Base-by-base conservation (phyloP, 73 alveolate genomes). In the Paramecium caudatum region DNA sequence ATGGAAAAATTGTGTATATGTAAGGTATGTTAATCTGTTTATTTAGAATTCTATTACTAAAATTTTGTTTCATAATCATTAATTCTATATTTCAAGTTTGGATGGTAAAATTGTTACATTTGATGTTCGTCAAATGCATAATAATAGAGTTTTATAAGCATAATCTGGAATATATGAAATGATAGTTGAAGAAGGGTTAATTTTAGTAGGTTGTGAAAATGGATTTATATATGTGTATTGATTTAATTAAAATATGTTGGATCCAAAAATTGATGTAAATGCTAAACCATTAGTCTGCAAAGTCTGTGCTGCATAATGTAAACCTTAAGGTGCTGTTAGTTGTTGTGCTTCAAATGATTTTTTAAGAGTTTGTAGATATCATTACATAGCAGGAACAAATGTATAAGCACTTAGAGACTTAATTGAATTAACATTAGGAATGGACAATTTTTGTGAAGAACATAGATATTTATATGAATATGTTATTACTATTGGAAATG, bases 161-260 rank as follows among this genome's bases (percentile, higher is more conserved):
- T 9, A 74, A 74, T 74, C 88, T 21, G 88, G 88, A 43, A 74
- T 74, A 3, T 74, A 74, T 39, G 88, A 74, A 13, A 74, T 74
- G 88, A 74, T 74, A 74, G 65, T 74, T 15, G 88, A 74, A 41
- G 88, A 74, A 65, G 83, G 47, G 19, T 36, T 37, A 43, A 74
- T 74, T 19, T 27, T 74, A 27, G 33, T 74, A 19, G 88, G 88
- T 15, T 74, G 88, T 45, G 88, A 74, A 25, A 74, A 74, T 74
- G 88, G 88, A 0, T 41, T n/a, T 74, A 27, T 74, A 41, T 74
- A 74, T 74, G 39, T 74, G 3, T 74, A 74, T 74, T 74, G 88
- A 74, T 37, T 70, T 74, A 25, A 25, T 21, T 50, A 6, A 39
- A 39, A 5, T 39, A 39, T 6, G 9, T 39, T 39, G 5, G 5